A percentile compares a stretch with the other conserved stretches of the same genome.
phyloP scores from a whole-genome alignment of 2,329 filamentous ascomycete species.

The Pseudogymnoascus sp. region DNA sequence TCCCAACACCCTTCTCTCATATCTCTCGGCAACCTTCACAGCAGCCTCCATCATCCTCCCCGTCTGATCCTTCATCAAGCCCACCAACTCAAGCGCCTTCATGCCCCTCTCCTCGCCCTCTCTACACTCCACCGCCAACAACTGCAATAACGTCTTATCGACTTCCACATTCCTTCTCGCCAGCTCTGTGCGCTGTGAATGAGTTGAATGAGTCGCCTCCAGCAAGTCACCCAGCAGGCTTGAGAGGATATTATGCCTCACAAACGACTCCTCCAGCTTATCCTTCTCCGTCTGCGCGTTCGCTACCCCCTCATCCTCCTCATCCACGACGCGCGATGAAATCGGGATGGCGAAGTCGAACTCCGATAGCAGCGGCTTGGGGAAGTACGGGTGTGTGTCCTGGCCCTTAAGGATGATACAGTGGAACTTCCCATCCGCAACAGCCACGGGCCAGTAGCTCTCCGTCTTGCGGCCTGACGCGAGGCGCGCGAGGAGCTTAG shows the following conservation, averaged over 20 bases:
- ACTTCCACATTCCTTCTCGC: slow-evolving; percentile 71
- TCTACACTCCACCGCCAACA: slow-evolving; percentile 83
- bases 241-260: slow-evolving; percentile 65
- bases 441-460: slow-evolving; percentile 90
- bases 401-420: slow-evolving; percentile 98
- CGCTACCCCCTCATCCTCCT: slow-evolving; percentile 31
- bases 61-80: slow-evolving; percentile 73
- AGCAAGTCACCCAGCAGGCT: slow-evolving; percentile 71
- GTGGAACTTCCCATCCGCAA: slow-evolving; percentile 86
- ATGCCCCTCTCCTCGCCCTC: slow-evolving; percentile 90
- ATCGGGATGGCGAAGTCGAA: slow-evolving; percentile 88
- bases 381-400: slow-evolving; percentile 89
- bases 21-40: slow-evolving; percentile 79
- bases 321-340: slow-evolving; percentile 40
- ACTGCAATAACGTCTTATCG: slow-evolving; percentile 83
- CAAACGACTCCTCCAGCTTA: slow-evolving; percentile 71
- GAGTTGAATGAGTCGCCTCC: slow-evolving; percentile 56
- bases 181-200: slow-evolving; percentile 60
- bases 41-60: slow-evolving; percentile 91
- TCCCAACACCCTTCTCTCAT: slow-evolving; percentile 69
- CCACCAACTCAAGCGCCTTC: slow-evolving; percentile 87
- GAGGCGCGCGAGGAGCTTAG: slow-evolving; percentile 72
- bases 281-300: slow-evolving; percentile 43
- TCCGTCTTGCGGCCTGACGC: slow-evolving; percentile 81
- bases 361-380: slow-evolving; percentile 79